Conservation (phyloP, 768 basidiomycete genomes). For the Mycena kentingensis region DNA sequence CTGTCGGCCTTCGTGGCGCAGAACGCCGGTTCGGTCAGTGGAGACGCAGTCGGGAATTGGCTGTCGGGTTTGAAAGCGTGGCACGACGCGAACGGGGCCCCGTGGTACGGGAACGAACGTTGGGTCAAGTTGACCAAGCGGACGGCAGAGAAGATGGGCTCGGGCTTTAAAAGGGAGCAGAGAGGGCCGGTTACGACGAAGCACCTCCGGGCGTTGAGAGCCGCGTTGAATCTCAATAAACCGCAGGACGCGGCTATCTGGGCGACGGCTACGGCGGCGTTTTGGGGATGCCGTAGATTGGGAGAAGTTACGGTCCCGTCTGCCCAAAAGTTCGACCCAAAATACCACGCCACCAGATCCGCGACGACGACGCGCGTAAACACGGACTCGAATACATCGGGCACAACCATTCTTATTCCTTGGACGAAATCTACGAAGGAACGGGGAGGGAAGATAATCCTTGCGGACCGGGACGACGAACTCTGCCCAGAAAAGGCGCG, state of each 20-base stretch:
- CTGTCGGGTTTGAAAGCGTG: slow-evolving; percentile 2
- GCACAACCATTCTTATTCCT: background rate
- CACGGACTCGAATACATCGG: background rate
- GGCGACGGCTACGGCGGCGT: background rate
- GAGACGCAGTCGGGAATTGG: slow-evolving; percentile 5
- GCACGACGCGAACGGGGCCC: slow-evolving; percentile 5
- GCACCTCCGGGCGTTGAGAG: background rate
- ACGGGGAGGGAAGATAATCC: background rate
- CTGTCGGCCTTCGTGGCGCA: slow-evolving; percentile 12
- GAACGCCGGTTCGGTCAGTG: background rate
- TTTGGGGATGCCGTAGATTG: slow-evolving; percentile 9
- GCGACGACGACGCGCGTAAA: background rate
- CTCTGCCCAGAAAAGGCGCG: background rate
- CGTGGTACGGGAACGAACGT: slow-evolving; percentile 6
- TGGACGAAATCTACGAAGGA: background rate
- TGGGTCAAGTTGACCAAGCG: background rate
- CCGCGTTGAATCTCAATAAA: background rate
- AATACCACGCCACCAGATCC: background rate
- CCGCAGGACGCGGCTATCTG: background rate
- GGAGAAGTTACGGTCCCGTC: slow-evolving; percentile 2
- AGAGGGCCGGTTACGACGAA: slow-evolving; percentile 2
- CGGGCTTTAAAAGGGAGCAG: background rate
- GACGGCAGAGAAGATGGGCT: slow-evolving; percentile 2
- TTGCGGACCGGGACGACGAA: background rate
- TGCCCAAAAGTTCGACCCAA: background rate